Percentiles rank a stretch among this genome's conserved stretches.
Evolutionary conservation across 352 stramenopile species (phyloP).

Genomic region (Phytophthora pseudosyringae): DNA sequence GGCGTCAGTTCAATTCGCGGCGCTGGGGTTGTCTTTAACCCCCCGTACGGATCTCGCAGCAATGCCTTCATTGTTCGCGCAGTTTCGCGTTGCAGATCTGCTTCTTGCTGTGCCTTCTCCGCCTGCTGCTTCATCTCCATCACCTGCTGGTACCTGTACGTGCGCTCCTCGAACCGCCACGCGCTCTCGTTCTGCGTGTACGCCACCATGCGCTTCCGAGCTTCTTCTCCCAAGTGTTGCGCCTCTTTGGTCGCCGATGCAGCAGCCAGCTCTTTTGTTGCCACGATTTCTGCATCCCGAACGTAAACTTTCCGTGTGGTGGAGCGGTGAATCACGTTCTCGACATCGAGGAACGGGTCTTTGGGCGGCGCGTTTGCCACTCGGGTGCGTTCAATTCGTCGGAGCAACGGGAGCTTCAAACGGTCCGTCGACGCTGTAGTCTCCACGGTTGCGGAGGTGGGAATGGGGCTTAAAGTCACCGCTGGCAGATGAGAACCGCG

Average conservation of each 20-base stretch:
- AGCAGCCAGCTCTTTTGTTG: slow-evolving; percentile 38
- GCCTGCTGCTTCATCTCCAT: slow-evolving; percentile 61
- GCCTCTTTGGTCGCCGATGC: slow-evolving; percentile 43
- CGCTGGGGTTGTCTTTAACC: slow-evolving; percentile 12
- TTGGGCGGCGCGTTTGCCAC: slow-evolving; percentile 21
- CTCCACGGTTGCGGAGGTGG: not conserved
- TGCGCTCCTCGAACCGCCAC: slow-evolving; percentile 72
- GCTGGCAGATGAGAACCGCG: slow-evolving; percentile 17
- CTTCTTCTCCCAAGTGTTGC: slow-evolving; percentile 62
- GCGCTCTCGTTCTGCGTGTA: slow-evolving; percentile 63
- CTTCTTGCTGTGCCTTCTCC: slow-evolving; percentile 46
- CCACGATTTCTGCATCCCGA: slow-evolving; percentile 36
- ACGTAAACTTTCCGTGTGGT: slow-evolving; percentile 38
- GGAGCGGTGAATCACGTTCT: slow-evolving; percentile 47
- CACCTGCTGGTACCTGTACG: slow-evolving; percentile 55
- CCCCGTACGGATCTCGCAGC: slow-evolving; percentile 53
- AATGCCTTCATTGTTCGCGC: slow-evolving; percentile 38
- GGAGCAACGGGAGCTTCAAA: slow-evolving; percentile 46
- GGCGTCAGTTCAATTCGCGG: not conserved
- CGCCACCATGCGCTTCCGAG: slow-evolving; percentile 61
- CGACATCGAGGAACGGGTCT: slow-evolving; percentile 40
- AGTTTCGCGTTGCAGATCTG: slow-evolving; percentile 44
- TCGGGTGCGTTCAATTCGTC: slow-evolving; percentile 29
- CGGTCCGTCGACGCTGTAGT: slow-evolving; percentile 1
- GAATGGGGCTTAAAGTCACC: slow-evolving; percentile 7